Evolutionary conservation across 441 rosid species (phyloP), one percentile per base, ranked within the genome.

Genomic region (Gossypium gossypioides): DNA sequence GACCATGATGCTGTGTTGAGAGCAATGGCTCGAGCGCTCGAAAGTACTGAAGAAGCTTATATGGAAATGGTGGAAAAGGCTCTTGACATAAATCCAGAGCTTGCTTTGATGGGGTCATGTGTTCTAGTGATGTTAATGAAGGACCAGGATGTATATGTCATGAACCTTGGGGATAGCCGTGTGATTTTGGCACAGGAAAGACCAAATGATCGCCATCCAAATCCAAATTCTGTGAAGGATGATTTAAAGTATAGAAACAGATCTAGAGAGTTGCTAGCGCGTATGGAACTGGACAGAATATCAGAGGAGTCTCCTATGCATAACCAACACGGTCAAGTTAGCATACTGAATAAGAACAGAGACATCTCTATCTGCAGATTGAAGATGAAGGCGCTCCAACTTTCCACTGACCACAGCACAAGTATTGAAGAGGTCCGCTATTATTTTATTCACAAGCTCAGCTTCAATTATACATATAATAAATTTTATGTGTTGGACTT

Each of bases 251-350:
- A 86, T 72, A 81, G 88, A 81, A 93, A 80, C 52, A 87, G 94
- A 81, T 93, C 93, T 4, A 80, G 96, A 81, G 96, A 91, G 76
- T 89, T 91, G 5, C 74, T 91, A 74, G 94, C 85, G 72, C 91
- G 91, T 22, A 86, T 93, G 93, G 98, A 89, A 85, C 87, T 93
- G 74, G 97, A 91, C 78, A 88, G 96, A 81, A 93, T 93, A 75
- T 93, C 98, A 16, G 98, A 93, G 79, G 98, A 93, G 84, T 93
- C 97, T 69, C 98, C 98, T 3, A 86, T 91, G 86, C 98, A 88
- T 79, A 86, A 82, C 72, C 96, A 78, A 65, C 86, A 85, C 50
- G 84, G 84, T 84, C 96, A 83, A 76, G 86, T 88, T 68, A 86
- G 84, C 72, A 83, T 86, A 77, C 76, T 87, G 72, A 89, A 93